phyloP scores from a whole-genome alignment of 306 rosid species.

The Sindora glabra region DNA sequence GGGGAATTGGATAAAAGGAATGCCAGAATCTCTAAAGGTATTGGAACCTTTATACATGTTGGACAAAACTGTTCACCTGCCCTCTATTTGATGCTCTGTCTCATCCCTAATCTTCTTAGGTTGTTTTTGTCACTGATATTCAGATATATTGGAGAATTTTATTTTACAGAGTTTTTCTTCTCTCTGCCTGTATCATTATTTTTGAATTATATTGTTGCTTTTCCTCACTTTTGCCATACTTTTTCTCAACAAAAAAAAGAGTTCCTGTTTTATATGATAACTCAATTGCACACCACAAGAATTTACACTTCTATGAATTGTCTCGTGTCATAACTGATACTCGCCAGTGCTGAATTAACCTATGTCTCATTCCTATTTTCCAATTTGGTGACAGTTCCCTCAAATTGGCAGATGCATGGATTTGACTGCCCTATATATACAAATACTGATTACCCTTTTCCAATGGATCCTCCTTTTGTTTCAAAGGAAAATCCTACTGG shows the following conservation, averaged over 20 bases:
- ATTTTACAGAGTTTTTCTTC: background rate
- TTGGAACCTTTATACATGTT: background rate
- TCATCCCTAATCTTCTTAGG: no score
- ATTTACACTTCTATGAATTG: background rate
- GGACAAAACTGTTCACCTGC: background rate
- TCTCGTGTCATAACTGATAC: background rate
- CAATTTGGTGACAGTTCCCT: slow-evolving; percentile 79
- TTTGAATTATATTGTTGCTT: background rate
- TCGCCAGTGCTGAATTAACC: background rate
- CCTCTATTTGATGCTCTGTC: background rate
- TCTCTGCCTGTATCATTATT: background rate
- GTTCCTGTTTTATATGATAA: no score
- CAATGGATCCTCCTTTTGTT: slow-evolving; percentile 74
- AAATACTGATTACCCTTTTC: slow-evolving; percentile 67
- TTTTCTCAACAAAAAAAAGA: no score
- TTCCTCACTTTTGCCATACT: no score
- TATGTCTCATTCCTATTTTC: slow-evolving; percentile 20
- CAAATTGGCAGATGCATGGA: slow-evolving; percentile 96
- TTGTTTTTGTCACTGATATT: background rate
- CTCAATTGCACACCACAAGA: no score
- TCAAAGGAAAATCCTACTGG: slow-evolving; percentile 82
- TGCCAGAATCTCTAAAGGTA: no score
- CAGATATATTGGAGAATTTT: background rate
- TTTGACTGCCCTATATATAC: slow-evolving; percentile 86
- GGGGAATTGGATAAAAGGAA: no score